Evolutionary conservation across 202 grass and related monocot genomes (phyloP).

Genomic region (Hordeum pubiflorum): DNA sequence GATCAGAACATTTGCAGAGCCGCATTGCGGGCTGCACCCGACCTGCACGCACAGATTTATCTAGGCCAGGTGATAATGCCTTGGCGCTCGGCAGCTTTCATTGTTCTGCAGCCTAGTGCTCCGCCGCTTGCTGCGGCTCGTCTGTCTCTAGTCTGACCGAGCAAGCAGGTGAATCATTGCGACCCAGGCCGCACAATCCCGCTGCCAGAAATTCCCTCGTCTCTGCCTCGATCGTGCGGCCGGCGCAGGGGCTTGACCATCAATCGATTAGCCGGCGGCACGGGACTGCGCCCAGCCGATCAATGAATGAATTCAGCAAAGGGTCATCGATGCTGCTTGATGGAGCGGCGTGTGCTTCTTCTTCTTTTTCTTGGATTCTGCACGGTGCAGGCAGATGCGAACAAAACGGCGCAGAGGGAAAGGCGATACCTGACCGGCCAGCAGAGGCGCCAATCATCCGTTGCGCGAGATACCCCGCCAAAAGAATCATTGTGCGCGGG

Average conservation of each 20-base stretch:
- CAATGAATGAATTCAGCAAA: not conserved
- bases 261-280: not conserved
- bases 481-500: too few species aligned
- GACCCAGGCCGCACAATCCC: slow-evolving; percentile 25
- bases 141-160: not conserved
- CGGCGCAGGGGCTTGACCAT: not conserved
- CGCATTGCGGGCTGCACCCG: not conserved
- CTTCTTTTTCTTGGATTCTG: not conserved
- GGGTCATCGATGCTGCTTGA: not conserved
- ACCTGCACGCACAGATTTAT: not conserved
- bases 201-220: not conserved
- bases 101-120: not conserved
- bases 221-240: not conserved
- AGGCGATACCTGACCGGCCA: not conserved
- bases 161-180: slow-evolving; percentile 29
- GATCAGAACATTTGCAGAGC: not conserved
- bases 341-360: too few species aligned
- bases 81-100: not conserved
- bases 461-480: not conserved
- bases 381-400: slow-evolving; percentile 14
- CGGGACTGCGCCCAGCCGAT: not conserved
- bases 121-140: not conserved
- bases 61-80: not conserved
- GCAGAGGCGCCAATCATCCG: not conserved
- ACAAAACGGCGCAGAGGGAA: slow-evolving; percentile 1